Evolutionary conservation across 225 moss, liverwort and hornwort species (phyloP), one percentile per base, ranked within the genome.

Genomic region (Climacium dendroides): DNA sequence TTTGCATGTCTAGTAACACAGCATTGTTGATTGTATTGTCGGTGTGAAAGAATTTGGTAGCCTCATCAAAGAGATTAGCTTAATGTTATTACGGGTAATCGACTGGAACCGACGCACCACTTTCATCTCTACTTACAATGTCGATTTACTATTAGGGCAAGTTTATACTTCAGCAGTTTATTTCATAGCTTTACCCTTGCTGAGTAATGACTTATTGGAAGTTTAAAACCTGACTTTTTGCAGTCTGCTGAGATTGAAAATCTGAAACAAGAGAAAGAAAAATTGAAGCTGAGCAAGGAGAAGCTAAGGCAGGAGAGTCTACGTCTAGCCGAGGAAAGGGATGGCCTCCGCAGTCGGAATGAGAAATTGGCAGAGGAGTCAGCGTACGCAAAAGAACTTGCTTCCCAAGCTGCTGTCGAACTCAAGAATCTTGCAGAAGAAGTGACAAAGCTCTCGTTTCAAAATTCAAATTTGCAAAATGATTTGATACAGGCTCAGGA

Each of bases 381-480:
- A 15, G 96, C 96, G 60, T 98, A 96, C 88, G 96, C 96, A 14
- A 95, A 96, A 88, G 98, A 98, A 88, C 94, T 98, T 54, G 98
- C 98, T 65, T 96, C 96, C 32, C 93, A 96, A 89, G 98, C 98
- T 85, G 98, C 96, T 82, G 93, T 98, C 79, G 98, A 98, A 90
- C 94, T 98, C 81, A 98, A 98, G 89, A 98, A 98, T 87, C 93
- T 98, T 85, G 98, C 98, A 41, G 96, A 98, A 81, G 98, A 98
- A 94, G 96, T 98, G 63, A 98, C 98, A n/a, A 98, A 96, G 84
- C 94, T 98, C 55, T 98, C 98, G 22, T 98, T 95, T 85, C 96
- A 96, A 80, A 98, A 98, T 86, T 91, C 96, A n/a, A 96, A 96
- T 59, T 76, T 98, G 53, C 95, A 96, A 82, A 98, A 92, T 78